Evolutionary conservation across 352 stramenopile genomes (phyloP), one percentile per base, ranked within the genome.

Genomic region (Globisporangium radiosum): DNA sequence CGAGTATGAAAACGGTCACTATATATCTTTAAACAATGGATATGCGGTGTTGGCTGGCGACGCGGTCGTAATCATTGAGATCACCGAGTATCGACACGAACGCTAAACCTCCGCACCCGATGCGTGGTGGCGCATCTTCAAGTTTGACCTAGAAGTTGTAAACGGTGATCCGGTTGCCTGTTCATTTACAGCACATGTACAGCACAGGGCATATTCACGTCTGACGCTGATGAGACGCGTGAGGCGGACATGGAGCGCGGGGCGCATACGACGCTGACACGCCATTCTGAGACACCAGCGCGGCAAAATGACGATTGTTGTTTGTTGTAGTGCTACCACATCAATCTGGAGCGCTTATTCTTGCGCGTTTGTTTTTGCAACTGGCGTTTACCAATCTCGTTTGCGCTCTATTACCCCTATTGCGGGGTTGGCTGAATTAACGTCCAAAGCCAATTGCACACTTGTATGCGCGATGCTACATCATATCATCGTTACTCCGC

Each of bases 301-400:
- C 1, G 11, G 39, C 4, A 39, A 57, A 57, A 50, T 37, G 14
- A 13, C 0, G 44, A 40, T 10, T 17, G 4, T 5, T 0, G 9
- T 3, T 42, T 54, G 49, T 19, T 53, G 7, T 53, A 25, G 25
- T 43, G 25, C 48, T 40, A 25, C 25, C 19, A 7, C 7, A 53
- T 53, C 19, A 57, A 54, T 25, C 68, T 47, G 43, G 61, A 62
- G 19, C 48, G 81, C 6, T 76, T 90, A 54, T 52, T 89, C n/a
- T 91, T 81, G 72, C 70, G 91, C 4, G 47, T 94, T 0, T 58
- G 87, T 48, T 63, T 94, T 17, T 77, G 78, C 38, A 92, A 72
- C 64, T 89, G 71, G 50, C 80, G 80, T n/a, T 73, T 76, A 4
- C 58, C 86, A 17, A 87, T 89, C 51, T 81, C 91, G 39, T 43